Evolutionary conservation across 192 early-diverging fungal genomes (phyloP).

Genomic region (Backusella macrospora): DNA sequence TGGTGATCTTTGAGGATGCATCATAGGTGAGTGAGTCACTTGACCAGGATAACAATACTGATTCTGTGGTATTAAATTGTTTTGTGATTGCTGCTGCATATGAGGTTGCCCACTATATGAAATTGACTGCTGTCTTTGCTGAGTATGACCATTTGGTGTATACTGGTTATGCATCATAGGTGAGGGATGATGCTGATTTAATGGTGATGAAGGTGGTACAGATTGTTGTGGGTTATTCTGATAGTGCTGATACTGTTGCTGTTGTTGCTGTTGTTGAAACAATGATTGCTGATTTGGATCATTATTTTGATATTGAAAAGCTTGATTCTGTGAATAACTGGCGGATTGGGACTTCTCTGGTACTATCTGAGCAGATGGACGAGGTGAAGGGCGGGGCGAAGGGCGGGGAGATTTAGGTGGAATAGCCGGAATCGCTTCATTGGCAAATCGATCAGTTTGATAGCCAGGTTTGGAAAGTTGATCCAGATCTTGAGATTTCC

Average conservation of each 20-base stretch:
- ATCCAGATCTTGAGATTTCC: neutral
- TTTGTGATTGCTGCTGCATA: neutral
- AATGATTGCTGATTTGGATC: neutral
- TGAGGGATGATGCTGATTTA: neutral
- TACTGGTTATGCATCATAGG: neutral
- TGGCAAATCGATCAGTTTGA: neutral
- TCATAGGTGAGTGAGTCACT: neutral
- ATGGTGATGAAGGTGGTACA: neutral
- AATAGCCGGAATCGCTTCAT: neutral
- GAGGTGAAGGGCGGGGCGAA: conserved; percentile 16
- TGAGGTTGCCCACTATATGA: neutral
- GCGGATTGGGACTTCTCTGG: neutral
- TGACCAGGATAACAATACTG: neutral
- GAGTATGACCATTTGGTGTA: neutral
- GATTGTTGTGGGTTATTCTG: no score
- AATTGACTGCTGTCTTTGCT: neutral
- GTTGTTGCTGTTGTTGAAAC: neutral
- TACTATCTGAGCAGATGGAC: neutral
- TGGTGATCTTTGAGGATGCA: conserved; percentile 5
- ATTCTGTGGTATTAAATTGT: neutral
- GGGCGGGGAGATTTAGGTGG: conserved; percentile 20
- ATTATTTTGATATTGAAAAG: neutral
- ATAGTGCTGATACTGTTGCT: no score
- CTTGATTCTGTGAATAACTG: neutral
- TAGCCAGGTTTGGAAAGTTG: no score